These are phyloP conservation scores for Salvia hispanica DNA, from an alignment of 257 asterid species.

Conservation along the genomic window DNA sequence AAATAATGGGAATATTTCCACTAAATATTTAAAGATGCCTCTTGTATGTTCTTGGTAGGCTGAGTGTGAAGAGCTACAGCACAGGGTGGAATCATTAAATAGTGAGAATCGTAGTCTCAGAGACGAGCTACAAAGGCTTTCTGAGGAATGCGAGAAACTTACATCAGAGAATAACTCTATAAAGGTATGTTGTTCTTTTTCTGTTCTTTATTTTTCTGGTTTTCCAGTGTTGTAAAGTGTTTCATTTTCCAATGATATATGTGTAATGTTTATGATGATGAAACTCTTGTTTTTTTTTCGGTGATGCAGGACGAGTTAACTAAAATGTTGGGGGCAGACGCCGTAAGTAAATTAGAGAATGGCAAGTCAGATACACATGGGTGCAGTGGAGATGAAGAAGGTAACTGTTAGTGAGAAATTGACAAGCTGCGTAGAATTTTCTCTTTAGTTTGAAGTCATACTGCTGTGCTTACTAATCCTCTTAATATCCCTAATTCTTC, in stretches of 20 bases:
- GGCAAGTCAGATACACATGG: slow-evolving; percentile 39
- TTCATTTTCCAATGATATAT: not conserved
- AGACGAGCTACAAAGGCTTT: slow-evolving; percentile 70
- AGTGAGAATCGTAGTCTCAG: slow-evolving; percentile 65
- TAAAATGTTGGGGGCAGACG: slow-evolving; percentile 61
- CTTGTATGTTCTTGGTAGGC: slow-evolving; percentile 45
- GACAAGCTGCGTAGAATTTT: slow-evolving; percentile 8
- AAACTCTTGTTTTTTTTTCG: not conserved
- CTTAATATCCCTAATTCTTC: slow-evolving; percentile 16
- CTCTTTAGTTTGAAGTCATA: slow-evolving; percentile 26
- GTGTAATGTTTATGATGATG: too few species aligned
- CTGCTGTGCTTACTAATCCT: slow-evolving; percentile 35
- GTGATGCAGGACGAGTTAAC: slow-evolving; percentile 69
- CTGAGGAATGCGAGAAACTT: slow-evolving; percentile 82
- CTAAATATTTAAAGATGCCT: not conserved
- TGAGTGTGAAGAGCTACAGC: slow-evolving; percentile 87
- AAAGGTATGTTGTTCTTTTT: slow-evolving; percentile 40
- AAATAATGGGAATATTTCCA: slow-evolving; percentile 10
- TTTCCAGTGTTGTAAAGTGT: not conserved
- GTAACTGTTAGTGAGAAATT: slow-evolving; percentile 41
- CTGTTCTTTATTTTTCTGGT: too few species aligned
- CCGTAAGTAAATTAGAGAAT: slow-evolving; percentile 54
- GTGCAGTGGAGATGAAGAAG: slow-evolving; percentile 54
- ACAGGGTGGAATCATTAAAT: slow-evolving; percentile 62
- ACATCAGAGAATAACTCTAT: slow-evolving; percentile 67